Conservation (phyloP, 306 rosid genomes). For the Astragalus glycyphyllos region DNA sequence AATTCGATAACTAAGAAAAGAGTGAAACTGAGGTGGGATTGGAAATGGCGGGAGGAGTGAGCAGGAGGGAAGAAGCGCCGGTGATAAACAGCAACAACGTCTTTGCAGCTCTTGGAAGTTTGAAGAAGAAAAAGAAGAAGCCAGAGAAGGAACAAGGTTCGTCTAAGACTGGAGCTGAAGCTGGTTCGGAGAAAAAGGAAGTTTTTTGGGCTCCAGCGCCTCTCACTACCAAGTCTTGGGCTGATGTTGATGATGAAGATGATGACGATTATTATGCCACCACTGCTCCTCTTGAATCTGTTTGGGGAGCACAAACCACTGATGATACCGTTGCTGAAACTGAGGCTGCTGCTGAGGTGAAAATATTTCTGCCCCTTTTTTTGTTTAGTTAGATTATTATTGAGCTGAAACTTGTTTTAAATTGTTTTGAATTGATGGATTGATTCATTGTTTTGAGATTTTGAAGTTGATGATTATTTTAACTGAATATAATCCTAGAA, state of each 20-base stretch:
- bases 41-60: slow-evolving; percentile 73
- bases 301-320: slow-evolving; percentile 47
- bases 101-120: slow-evolving; percentile 75
- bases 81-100: slow-evolving; percentile 66
- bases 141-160: slow-evolving; percentile 41
- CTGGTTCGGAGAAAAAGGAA: slow-evolving; percentile 44
- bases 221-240: slow-evolving; percentile 64
- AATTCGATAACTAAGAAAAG: not conserved
- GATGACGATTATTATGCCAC: slow-evolving; percentile 76
- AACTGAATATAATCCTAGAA: not conserved
- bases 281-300: slow-evolving; percentile 62
- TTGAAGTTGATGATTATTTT: not conserved
- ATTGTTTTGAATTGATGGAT: not conserved
- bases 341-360: slow-evolving; percentile 50
- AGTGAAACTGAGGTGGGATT: not conserved
- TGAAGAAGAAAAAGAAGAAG: slow-evolving; percentile 78
- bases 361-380: not conserved
- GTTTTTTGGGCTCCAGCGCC: slow-evolving; percentile 80
- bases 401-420: not conserved
- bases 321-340: not conserved
- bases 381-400: not conserved
- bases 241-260: slow-evolving; percentile 78
- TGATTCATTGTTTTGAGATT: not conserved
- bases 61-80: slow-evolving; percentile 60
- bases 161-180: slow-evolving; percentile 24